These are phyloP conservation scores for Geotrichum europaeum DNA, from an alignment of 1,139 yeast genomes.

Conservation along the genomic window DNA sequence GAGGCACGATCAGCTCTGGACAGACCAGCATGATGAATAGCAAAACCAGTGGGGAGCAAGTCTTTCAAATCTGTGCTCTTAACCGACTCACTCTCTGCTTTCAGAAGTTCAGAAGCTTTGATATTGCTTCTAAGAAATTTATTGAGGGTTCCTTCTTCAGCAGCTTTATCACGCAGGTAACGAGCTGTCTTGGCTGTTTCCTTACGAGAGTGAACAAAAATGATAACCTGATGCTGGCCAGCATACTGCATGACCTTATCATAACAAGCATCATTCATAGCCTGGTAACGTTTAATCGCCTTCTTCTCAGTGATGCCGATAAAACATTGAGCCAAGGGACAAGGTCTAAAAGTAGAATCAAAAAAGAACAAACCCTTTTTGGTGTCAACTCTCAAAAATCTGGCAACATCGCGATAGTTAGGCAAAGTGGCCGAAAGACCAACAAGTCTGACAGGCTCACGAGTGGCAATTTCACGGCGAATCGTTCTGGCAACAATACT, in stretches of 20 bases:
- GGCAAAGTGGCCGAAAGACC: constrained; percentile 95
- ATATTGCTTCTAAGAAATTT: constrained; percentile 45
- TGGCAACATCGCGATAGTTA: constrained; percentile 81
- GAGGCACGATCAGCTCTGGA: constrained; percentile 64
- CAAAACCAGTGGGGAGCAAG: constrained; percentile 67
- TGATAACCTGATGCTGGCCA: constrained; percentile 65
- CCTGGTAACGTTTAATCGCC: constrained; percentile 69
- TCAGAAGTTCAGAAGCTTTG: constrained; percentile 61
- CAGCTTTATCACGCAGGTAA: constrained; percentile 58
- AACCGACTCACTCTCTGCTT: constrained; percentile 55
- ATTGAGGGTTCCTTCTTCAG: constrained; percentile 49
- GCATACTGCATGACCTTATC: constrained; percentile 72
- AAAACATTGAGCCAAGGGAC: constrained; percentile 85
- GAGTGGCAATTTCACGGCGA: constrained; percentile 43
- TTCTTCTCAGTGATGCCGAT: constrained; percentile 83
- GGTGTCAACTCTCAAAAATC: constrained; percentile 63
- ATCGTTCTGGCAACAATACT: constrained; percentile 74
- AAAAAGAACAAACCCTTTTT: constrained; percentile 63
- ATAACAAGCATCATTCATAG: constrained; percentile 88
- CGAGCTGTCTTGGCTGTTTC: constrained; percentile 84
- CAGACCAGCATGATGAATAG: constrained; percentile 94
- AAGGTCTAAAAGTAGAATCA: constrained; percentile 80
- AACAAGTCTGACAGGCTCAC: constrained; percentile 56
- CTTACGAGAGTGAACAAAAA: constrained; percentile 90
- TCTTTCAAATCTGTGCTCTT: constrained; percentile 52